phyloP scores from a whole-genome alignment of 192 early-diverging fungal genomes.

The Linderina pennispora region DNA sequence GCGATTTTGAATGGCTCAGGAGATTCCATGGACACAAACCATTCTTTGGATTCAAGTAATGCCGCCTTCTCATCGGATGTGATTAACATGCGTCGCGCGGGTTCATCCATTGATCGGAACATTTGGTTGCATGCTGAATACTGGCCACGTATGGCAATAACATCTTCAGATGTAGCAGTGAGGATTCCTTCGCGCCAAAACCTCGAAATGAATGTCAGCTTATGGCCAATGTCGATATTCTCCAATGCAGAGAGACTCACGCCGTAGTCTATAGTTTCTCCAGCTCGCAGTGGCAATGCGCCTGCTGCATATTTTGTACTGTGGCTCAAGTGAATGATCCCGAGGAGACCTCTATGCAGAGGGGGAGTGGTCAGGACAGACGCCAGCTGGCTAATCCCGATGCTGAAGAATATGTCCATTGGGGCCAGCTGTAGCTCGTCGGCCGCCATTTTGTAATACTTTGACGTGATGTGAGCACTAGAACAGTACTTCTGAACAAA shows the following conservation, averaged over 20 bases:
- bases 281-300: too few relatives aligned
- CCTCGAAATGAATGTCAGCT: conserved; percentile 64
- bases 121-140: conserved; percentile 66
- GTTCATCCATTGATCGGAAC: conserved; percentile 63
- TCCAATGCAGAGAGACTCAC: conserved; percentile 66
- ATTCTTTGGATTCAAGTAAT: conserved; percentile 75
- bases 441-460: too few relatives aligned
- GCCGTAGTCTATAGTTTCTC: conserved; percentile 70
- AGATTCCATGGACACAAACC: conserved; percentile 53
- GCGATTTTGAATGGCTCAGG: conserved; percentile 21
- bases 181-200: conserved; percentile 52
- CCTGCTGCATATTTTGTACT: too few relatives aligned
- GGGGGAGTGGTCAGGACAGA: too few relatives aligned
- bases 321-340: too few relatives aligned
- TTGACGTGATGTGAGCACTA: too few relatives aligned
- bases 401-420: too few relatives aligned
- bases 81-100: conserved; percentile 61
- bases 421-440: too few relatives aligned
- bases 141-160: conserved; percentile 73
- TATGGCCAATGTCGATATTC: conserved; percentile 78
- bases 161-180: conserved; percentile 63
- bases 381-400: too few relatives aligned
- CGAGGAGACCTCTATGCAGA: too few relatives aligned
- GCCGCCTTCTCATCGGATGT: conserved; percentile 61
- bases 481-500: too few relatives aligned